Conservation (phyloP, 2,329 filamentous ascomycete genomes). For the Exophiala sp. region DNA sequence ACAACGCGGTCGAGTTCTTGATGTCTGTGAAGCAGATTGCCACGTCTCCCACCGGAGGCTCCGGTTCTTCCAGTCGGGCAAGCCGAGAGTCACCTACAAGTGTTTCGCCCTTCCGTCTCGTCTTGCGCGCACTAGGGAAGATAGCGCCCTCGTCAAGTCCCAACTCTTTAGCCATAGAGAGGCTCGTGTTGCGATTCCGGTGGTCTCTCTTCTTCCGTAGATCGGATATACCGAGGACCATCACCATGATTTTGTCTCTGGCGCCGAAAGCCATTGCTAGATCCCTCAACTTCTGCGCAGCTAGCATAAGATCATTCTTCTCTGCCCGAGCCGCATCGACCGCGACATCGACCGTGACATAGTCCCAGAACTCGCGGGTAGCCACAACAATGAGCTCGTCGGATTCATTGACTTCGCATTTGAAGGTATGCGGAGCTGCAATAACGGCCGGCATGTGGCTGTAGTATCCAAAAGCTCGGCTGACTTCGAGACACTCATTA, state of each 20-base stretch:
- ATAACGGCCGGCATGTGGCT: conserved; percentile 89
- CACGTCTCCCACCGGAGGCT: conserved; percentile 82
- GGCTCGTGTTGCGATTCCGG: conserved; percentile 69
- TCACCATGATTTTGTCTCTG: conserved; percentile 94
- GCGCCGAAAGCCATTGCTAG: conserved; percentile 93
- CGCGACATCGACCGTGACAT: conserved; percentile 78
- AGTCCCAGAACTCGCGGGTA: conserved; percentile 92
- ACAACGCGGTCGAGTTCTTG: conserved; percentile 92
- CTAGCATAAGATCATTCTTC: conserved; percentile 84
- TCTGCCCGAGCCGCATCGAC: conserved; percentile 87
- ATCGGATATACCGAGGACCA: conserved; percentile 92
- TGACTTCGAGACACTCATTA: conserved; percentile 86
- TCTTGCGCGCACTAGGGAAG: conserved; percentile 59
- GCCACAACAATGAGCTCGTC: conserved; percentile 92
- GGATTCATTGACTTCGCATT: conserved; percentile 72
- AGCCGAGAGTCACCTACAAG: conserved; percentile 73
- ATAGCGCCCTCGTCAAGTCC: conserved; percentile 56
- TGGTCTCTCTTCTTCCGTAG: conserved; percentile 79
- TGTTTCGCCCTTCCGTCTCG: conserved; percentile 48
- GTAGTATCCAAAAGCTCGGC: conserved; percentile 89
- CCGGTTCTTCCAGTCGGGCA: conserved; percentile 82
- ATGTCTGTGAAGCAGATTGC: conserved; percentile 98
- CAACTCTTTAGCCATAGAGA: conserved; percentile 74
- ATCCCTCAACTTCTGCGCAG: conserved; percentile 88
- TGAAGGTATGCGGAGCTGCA: conserved; percentile 76